Base-by-base conservation (phyloP, 1,284 basidiomycete genomes). In the Peniophora sp. region DNA sequence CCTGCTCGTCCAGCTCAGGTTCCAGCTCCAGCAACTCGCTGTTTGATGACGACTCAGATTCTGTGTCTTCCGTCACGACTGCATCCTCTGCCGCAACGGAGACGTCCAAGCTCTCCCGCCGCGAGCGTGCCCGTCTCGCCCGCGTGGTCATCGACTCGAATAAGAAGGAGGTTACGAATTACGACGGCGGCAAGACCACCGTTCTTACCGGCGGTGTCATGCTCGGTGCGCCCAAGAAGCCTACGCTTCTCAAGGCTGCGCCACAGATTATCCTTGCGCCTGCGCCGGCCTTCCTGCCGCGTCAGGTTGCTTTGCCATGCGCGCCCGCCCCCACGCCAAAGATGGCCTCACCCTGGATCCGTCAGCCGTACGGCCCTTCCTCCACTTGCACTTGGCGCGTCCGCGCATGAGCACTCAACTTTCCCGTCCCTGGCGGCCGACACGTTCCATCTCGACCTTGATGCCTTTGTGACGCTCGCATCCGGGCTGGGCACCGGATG, bases 161-260 rank as follows among this genome's bases (percentile, higher is more conserved):
- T 59, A 89, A 82, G 73, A 86, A 67, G 43, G 83, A 85, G 50
- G 83, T 89, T 53, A 89, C 86, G 47, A 84, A 84, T 61, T 90
- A 90, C 61, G 86, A 89, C 57, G 87, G 86, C 53, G 86, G 87
- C 57, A 88, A 88, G 74, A 90, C 86, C 51, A 88, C 86, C 37
- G 87, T 89, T 48, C 76, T 90, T 55, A 88, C 87, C 6, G 86
- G 86, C 51, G 86, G 87, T 57, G 87, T 89, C 57, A 90, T 90
- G 86, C 83, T 90, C 55, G 85, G 85, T 49, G 76, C 69, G 47
- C 54, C 51, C 49, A n/a, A n/a, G 15, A 41, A 41, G 37, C 37
- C 37, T n/a, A 20, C 37, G 15, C 27, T 32, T 32, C 27, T 32
- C 27, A 32, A 32, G 27, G 27, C 27, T 32, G 27, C 27, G 27